Percentiles rank a stretch among this genome's conserved stretches.
Evolutionary conservation across 768 basidiomycete genomes (phyloP).

Genomic region (Tephrocybe sp.): DNA sequence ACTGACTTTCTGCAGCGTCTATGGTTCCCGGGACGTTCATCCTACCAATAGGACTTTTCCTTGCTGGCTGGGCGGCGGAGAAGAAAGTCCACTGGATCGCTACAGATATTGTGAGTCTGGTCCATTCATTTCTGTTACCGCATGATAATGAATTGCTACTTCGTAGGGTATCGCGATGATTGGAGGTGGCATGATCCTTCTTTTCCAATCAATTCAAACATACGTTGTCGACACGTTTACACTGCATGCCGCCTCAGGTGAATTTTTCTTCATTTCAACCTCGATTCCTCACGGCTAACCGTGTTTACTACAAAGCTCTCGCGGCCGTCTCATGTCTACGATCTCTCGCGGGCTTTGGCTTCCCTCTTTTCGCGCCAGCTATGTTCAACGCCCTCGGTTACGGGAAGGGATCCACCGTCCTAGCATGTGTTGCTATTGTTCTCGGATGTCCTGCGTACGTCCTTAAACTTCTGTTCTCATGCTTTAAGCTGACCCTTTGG

Average conservation of each 20-base stretch:
- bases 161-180: slow-evolving; percentile 53
- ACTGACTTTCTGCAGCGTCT: slow-evolving; percentile 35
- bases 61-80: slow-evolving; percentile 71
- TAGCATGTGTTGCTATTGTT: slow-evolving; percentile 54
- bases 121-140: no score
- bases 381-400: slow-evolving; percentile 68
- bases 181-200: slow-evolving; percentile 55
- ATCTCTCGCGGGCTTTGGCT: slow-evolving; percentile 66
- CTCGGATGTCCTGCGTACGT: slow-evolving; percentile 61
- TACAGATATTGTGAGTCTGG: slow-evolving; percentile 55
- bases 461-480: neutral
- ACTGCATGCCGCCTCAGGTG: slow-evolving; percentile 65
- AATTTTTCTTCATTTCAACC: neutral
- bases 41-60: slow-evolving; percentile 64
- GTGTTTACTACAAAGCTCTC: slow-evolving; percentile 38
- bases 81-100: slow-evolving; percentile 63
- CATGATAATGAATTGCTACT: neutral
- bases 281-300: neutral
- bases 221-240: slow-evolving; percentile 71
- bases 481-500: neutral
- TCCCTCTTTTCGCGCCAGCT: slow-evolving; percentile 73
- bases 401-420: slow-evolving; percentile 65
- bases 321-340: slow-evolving; percentile 64
- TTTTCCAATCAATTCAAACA: slow-evolving; percentile 60
- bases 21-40: slow-evolving; percentile 58